Evolutionary conservation across 495 filamentous ascomycete genomes (phyloP), one percentile per base, ranked within the genome.

Genomic region (Trichoderma gamsii): DNA sequence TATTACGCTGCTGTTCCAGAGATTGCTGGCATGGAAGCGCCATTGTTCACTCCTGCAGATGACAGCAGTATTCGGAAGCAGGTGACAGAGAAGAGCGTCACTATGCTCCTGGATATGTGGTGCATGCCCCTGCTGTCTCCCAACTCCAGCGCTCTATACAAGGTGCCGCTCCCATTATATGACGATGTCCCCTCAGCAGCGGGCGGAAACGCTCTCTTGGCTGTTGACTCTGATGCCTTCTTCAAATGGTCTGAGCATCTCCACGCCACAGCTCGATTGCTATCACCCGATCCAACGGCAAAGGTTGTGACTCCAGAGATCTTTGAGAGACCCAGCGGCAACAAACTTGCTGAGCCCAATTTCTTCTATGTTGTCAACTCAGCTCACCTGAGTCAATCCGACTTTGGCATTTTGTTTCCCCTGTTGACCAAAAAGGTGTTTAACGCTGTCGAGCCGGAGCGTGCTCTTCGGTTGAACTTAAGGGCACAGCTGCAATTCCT

Each of bases 391-490:
- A 86, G 79, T 44, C 91, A 93, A 77, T 87, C 84, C 18, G 91
- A 93, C 71, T 93, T 92, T 73, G 90, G 87, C n/a, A 73, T 92
- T 13, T 75, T 94, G 23, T 93, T 92, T 73, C 89, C 91, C 0
- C 85, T 84, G 77, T 71, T 89, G 25, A 87, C 86, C 27, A 82
- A 80, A 64, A 78, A 78, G 65, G 77, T 87, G 9, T 85, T 88
- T 70, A 81, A 81, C 5, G 82, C 82, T 2, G 84, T 87, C 68
- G 82, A 87, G 64, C 89, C 89, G 0, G 86, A 87, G 70, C 76
- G 86, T 1, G 82, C 85, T 0, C 72, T 93, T 49, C 77, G 83
- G 61, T 75, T 92, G 25, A 92, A 93, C 68, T 75, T 81, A 5
- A 74, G 89, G 3, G 89, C 89, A 4, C 79, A 84, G 25, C 72